Conservation (phyloP, 371 early-diverging fungal genomes). For the Mortierella sp. region DNA sequence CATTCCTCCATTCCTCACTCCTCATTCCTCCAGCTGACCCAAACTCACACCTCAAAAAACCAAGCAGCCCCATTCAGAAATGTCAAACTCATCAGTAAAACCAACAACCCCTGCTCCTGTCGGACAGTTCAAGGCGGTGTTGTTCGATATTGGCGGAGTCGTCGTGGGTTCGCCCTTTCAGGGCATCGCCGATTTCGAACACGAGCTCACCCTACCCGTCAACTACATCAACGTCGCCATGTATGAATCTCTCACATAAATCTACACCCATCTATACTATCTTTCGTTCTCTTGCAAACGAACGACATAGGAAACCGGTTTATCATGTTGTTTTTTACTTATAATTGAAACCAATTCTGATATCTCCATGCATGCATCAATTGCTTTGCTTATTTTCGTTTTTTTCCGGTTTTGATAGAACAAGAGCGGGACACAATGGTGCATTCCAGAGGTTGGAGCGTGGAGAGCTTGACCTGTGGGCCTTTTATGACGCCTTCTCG, state of each 20-base stretch:
- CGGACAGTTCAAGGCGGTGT: slow-evolving; percentile 66
- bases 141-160: slow-evolving; percentile 89
- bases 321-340: too few species aligned
- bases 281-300: not conserved
- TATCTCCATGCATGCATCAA: too few species aligned
- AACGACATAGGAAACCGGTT: not conserved
- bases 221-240: slow-evolving; percentile 89
- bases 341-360: too few species aligned
- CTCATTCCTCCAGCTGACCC: not conserved
- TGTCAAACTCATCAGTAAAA: not conserved
- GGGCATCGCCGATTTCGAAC: slow-evolving; percentile 81
- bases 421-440: slow-evolving; percentile 24
- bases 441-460: slow-evolving; percentile 78
- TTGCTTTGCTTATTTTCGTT: not conserved
- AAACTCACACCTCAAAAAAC: too few species aligned
- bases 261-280: not conserved
- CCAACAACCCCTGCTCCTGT: not conserved
- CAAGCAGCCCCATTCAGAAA: not conserved
- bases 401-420: slow-evolving; percentile 1
- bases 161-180: slow-evolving; percentile 86
- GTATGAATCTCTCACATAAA: slow-evolving; percentile 57
- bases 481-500: slow-evolving; percentile 78
- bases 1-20: not conserved
- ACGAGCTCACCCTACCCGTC: slow-evolving; percentile 72
- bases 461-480: slow-evolving; percentile 72